phyloP scores from a whole-genome alignment of 202 grass and related monocot genomes.

The Brachypodium distachyon region DNA sequence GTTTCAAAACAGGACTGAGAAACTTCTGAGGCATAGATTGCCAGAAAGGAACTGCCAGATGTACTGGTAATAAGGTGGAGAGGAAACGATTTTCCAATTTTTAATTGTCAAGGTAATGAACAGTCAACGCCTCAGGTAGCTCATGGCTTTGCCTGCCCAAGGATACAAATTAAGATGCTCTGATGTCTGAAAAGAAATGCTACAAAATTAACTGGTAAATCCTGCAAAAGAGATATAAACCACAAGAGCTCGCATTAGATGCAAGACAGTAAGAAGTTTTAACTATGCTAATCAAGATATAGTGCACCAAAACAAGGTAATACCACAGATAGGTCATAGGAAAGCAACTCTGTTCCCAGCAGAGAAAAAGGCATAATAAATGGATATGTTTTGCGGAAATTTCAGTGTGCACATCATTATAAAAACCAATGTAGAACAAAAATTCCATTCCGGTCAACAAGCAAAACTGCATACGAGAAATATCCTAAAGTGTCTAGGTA shows the following conservation, averaged over 20 bases:
- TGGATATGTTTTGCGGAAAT: no score
- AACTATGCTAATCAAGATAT: background rate
- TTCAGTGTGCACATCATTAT: background rate
- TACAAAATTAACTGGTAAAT: background rate
- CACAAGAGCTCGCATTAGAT: background rate
- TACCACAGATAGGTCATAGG: background rate
- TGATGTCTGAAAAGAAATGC: background rate
- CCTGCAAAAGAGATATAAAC: background rate
- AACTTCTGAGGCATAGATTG: slow-evolving; percentile 61
- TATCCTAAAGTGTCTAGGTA: background rate
- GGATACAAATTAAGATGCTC: background rate
- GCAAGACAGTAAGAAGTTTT: background rate
- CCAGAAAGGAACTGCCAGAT: background rate
- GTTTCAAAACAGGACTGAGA: slow-evolving; percentile 81
- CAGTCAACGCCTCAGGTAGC: background rate
- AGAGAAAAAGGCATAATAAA: background rate
- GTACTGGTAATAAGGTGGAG: background rate
- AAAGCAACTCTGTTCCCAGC: background rate
- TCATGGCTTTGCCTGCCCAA: background rate
- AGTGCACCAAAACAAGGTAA: background rate
- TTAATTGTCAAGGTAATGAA: background rate
- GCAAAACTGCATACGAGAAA: background rate
- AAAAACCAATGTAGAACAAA: background rate
- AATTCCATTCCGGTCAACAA: background rate
- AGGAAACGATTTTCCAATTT: background rate